Conservation (phyloP, 1,284 basidiomycete genomes). For the Inonotus hispidus region DNA sequence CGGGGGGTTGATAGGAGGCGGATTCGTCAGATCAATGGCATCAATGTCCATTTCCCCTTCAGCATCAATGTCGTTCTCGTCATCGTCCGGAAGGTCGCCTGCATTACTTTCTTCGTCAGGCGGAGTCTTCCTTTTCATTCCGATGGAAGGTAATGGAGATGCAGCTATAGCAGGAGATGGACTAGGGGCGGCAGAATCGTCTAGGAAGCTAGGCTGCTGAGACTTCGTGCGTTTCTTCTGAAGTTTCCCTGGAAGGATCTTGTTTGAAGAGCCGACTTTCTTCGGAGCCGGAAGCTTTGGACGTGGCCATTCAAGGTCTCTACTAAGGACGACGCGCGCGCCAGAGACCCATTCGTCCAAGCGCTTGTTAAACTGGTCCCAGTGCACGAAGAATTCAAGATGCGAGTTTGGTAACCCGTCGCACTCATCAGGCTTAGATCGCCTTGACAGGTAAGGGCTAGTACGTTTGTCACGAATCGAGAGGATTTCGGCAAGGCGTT, state of each 20-base stretch:
- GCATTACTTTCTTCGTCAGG: slow-evolving; percentile 56
- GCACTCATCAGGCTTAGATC: slow-evolving; percentile 40
- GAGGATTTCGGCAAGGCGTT: slow-evolving; percentile 89
- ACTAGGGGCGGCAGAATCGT: slow-evolving; percentile 39
- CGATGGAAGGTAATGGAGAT: slow-evolving; percentile 39
- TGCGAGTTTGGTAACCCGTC: slow-evolving; percentile 63
- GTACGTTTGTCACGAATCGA: slow-evolving; percentile 83
- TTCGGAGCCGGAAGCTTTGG: slow-evolving; percentile 68
- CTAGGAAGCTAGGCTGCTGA: slow-evolving; percentile 38
- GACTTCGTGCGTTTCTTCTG: slow-evolving; percentile 27
- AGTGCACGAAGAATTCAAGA: slow-evolving; percentile 94
- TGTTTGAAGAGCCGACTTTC: slow-evolving; percentile 34
- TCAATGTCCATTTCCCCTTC: slow-evolving; percentile 51
- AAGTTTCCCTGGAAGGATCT: slow-evolving; percentile 22
- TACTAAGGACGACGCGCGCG: slow-evolving; percentile 75
- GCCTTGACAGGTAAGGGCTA: slow-evolving; percentile 50
- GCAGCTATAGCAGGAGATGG: slow-evolving; percentile 20
- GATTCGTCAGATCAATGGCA: slow-evolving; percentile 36
- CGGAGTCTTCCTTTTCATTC: slow-evolving; percentile 59
- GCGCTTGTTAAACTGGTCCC: slow-evolving; percentile 97
- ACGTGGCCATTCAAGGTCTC: slow-evolving; percentile 95
- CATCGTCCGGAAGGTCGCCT: slow-evolving; percentile 58
- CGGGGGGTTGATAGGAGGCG: slow-evolving; percentile 34
- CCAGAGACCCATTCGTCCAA: slow-evolving; percentile 98
- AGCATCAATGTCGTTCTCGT: slow-evolving; percentile 48